These are phyloP conservation scores for Fomes fomentarius DNA, from an alignment of 1,284 basidiomycete genomes.

Conservation along the genomic window DNA sequence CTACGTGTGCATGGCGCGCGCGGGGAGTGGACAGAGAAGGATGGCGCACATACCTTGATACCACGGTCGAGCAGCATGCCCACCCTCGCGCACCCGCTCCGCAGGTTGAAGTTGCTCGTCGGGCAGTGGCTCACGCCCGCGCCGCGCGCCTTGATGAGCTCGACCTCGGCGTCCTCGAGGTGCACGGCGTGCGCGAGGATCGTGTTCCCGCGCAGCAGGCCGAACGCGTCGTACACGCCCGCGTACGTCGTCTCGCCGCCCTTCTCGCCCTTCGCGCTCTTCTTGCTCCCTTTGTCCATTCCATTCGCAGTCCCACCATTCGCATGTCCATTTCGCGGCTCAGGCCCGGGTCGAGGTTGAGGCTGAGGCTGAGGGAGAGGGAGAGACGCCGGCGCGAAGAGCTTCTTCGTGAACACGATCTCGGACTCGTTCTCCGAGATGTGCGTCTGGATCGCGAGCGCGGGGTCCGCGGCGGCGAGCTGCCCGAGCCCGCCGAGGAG, in stretches of 20 bases:
- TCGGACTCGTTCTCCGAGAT: slow-evolving; percentile 87
- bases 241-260: slow-evolving; percentile 75
- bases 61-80: slow-evolving; percentile 81
- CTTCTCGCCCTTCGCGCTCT: slow-evolving; percentile 40
- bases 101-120: slow-evolving; percentile 89
- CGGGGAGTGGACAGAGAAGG: neutral
- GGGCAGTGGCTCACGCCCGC: slow-evolving; percentile 94
- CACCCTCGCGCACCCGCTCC: slow-evolving; percentile 82
- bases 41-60: slow-evolving; percentile 67
- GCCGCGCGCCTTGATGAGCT: slow-evolving; percentile 65
- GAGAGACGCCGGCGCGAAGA: slow-evolving; percentile 57
- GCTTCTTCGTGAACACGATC: slow-evolving; percentile 63
- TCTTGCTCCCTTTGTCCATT: slow-evolving; percentile 29
- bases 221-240: slow-evolving; percentile 81
- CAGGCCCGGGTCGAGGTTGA: too few species aligned
- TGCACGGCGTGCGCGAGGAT: slow-evolving; percentile 92
- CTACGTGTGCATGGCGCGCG: too few species aligned
- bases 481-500: slow-evolving; percentile 70
- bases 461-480: slow-evolving; percentile 56
- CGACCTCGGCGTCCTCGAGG: slow-evolving; percentile 74
- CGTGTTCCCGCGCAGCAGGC: slow-evolving; percentile 79
- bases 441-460: slow-evolving; percentile 89
- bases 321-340: too few species aligned
- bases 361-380: slow-evolving; percentile 17
- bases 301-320: too few species aligned